These are phyloP conservation scores for Oenanthe sinensis DNA, from an alignment of 129 eudicot species.

Conservation along the genomic window DNA sequence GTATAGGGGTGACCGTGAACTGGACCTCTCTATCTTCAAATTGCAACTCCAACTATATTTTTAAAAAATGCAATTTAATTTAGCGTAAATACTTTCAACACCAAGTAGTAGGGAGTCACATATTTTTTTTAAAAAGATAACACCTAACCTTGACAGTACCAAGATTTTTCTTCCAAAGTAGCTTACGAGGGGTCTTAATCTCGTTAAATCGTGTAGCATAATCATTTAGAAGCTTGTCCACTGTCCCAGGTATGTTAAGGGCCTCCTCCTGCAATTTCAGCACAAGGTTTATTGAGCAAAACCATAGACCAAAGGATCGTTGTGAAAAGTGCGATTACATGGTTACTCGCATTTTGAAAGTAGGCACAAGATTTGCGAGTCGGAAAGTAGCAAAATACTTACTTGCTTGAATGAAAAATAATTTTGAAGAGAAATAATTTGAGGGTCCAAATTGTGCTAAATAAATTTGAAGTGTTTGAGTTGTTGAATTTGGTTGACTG, in stretches of 20 bases:
- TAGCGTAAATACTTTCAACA: not conserved
- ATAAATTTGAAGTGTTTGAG: not conserved
- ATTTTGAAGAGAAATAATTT: not conserved
- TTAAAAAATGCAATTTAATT: not conserved
- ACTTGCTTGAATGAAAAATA: not conserved
- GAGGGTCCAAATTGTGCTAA: not conserved
- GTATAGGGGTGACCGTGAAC: constrained; percentile 79
- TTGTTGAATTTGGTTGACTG: not conserved
- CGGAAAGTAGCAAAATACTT: not conserved
- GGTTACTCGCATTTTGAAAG: not conserved
- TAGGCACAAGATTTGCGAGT: not conserved
- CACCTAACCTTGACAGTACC: constrained; percentile 86
- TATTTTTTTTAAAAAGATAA: not conserved
- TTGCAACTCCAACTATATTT: constrained; percentile 73
- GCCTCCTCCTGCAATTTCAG: constrained; percentile 65
- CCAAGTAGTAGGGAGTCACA: constrained; percentile 6
- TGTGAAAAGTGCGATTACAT: not conserved
- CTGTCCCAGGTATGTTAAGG: constrained; percentile 59
- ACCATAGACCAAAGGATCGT: not conserved
- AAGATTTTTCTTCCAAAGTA: constrained; percentile 95
- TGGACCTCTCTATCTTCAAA: constrained; percentile 76
- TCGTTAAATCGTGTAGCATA: constrained; percentile 84
- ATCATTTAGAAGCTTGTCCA: constrained; percentile 67
- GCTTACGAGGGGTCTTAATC: constrained; percentile 93
- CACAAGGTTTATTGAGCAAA: constrained; percentile 3